Evolutionary conservation across 1,284 basidiomycete genomes (phyloP).

Genomic region (Tremellales sp.): DNA sequence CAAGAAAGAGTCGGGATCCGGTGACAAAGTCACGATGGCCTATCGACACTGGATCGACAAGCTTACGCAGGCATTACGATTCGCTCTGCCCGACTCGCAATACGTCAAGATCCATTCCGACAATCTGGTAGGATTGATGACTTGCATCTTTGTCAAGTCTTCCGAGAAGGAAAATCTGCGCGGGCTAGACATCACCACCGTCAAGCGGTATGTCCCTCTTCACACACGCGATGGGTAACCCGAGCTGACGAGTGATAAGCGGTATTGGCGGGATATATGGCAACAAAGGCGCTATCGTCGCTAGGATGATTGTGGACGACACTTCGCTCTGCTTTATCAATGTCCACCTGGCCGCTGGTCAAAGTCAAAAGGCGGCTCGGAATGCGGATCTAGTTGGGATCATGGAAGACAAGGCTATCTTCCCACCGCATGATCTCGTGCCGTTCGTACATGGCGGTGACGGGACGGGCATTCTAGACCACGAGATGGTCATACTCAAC

Average conservation of each 20-base stretch:
- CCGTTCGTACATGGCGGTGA: conserved; percentile 86
- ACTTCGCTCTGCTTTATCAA: conserved; percentile 92
- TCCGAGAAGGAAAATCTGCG: conserved; percentile 54
- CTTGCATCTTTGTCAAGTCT: conserved; percentile 69
- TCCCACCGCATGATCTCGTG: conserved; percentile 57
- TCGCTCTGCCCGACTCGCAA: conserved; percentile 61
- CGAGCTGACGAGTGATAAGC: conserved; percentile 36
- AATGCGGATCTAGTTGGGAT: conserved; percentile 83
- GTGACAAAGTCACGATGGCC: conserved; percentile 68
- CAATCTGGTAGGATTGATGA: conserved; percentile 85
- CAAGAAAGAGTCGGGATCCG: conserved; percentile 53
- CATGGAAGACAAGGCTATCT: conserved; percentile 71
- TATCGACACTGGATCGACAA: conserved; percentile 86
- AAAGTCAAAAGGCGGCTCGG: conserved; percentile 71
- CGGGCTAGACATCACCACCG: conserved; percentile 68
- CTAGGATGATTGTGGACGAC: conserved; percentile 85
- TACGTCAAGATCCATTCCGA: conserved; percentile 81
- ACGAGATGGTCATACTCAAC: conserved; percentile 87
- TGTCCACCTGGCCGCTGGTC: conserved; percentile 92
- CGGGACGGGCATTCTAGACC: conserved; percentile 89
- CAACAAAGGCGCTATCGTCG: conserved; percentile 93
- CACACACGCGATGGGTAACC: background rate
- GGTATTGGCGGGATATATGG: conserved; percentile 91
- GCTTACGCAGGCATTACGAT: conserved; percentile 65
- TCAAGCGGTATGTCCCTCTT: conserved; percentile 58